These are phyloP conservation scores for Plantago major DNA, from an alignment of 257 asterid genomes.

Conservation along the genomic window DNA sequence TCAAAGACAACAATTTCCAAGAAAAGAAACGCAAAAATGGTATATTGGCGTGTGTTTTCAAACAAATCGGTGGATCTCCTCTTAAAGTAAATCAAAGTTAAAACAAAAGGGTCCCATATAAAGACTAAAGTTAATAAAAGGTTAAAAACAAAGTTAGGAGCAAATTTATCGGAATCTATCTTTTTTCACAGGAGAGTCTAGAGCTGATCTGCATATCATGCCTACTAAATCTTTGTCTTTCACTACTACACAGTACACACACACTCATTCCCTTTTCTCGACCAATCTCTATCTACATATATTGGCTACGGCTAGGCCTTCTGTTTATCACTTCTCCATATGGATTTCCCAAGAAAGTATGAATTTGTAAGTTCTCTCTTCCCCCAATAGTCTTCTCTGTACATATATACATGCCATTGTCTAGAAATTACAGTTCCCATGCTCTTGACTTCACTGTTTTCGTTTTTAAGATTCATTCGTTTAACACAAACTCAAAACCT, in stretches of 20 bases:
- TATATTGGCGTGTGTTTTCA: constrained; percentile 4
- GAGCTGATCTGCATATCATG: not conserved
- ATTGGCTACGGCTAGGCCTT: not conserved
- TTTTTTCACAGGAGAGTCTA: not conserved
- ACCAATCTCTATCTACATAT: not conserved
- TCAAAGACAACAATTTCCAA: constrained; percentile 2
- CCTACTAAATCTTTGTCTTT: constrained; percentile 5
- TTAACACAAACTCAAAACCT: too few species aligned
- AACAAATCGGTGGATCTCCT: constrained; percentile 10
- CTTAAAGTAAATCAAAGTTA: constrained; percentile 5
- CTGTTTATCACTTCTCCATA: not conserved
- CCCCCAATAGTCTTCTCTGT: not conserved
- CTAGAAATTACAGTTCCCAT: not conserved
- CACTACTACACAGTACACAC: not conserved
- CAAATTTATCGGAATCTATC: constrained; percentile 8
- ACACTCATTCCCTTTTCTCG: not conserved
- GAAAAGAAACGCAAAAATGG: constrained; percentile 1
- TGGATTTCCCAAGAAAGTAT: constrained; percentile 3
- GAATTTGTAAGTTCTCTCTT: not conserved
- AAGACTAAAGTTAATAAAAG: not conserved
- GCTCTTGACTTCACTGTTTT: not conserved
- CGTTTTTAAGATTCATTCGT: not conserved
- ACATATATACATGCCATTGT: not conserved
- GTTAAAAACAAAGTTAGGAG: constrained; percentile 1
- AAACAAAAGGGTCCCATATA: not conserved